These are phyloP conservation scores for Azolla pinnata DNA, from an alignment of 75 land plant genomes.

Conservation along the genomic window DNA sequence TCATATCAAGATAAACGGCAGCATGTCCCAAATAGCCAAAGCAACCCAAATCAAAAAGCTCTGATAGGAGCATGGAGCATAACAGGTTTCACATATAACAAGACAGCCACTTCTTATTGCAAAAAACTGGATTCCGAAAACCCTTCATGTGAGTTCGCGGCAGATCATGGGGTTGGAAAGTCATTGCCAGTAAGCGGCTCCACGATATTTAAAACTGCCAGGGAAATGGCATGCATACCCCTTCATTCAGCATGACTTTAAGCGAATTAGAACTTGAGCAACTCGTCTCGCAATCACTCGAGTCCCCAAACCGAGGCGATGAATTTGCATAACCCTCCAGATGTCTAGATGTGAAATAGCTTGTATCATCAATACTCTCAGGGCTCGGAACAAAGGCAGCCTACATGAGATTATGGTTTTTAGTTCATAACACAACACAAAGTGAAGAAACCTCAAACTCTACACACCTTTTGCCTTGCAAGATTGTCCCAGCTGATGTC, in stretches of 20 bases:
- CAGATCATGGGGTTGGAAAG: background rate
- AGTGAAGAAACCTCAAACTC: background rate
- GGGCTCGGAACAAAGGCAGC: conserved; percentile 95
- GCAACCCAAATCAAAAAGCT: too few species aligned
- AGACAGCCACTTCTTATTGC: background rate
- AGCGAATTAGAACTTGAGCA: conserved; percentile 69
- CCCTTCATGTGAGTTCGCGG: too few species aligned
- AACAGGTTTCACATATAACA: too few species aligned
- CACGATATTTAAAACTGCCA: background rate
- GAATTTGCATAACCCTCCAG: conserved; percentile 46
- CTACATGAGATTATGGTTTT: conserved; percentile 20
- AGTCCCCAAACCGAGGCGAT: conserved; percentile 54
- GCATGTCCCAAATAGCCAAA: too few species aligned
- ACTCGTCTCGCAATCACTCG: conserved; percentile 53
- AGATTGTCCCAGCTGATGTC: conserved; percentile 97
- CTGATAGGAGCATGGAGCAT: too few species aligned
- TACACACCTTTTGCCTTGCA: conserved; percentile 83
- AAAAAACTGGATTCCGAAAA: too few species aligned
- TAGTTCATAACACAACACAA: background rate
- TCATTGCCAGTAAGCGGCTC: background rate
- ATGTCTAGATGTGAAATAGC: conserved; percentile 91
- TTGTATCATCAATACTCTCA: conserved; percentile 80
- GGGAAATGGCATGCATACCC: conserved; percentile 28
- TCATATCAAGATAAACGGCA: too few species aligned
- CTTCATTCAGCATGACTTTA: conserved; percentile 70